Conservation (phyloP, 2,329 filamentous ascomycete species). For the Xylaria sp. region DNA sequence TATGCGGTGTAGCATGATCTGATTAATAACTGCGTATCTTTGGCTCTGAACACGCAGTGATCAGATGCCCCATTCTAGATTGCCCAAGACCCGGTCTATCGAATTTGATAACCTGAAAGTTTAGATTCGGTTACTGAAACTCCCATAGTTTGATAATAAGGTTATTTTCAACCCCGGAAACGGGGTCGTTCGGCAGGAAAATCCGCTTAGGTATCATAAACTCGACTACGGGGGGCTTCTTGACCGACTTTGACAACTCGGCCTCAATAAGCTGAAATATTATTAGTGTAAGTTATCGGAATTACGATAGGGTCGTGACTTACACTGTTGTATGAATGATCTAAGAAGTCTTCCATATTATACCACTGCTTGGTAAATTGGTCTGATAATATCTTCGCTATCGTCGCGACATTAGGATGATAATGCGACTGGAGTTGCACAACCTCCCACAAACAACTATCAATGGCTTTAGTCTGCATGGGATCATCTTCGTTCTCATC, state of each 20-base stretch:
- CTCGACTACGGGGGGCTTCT: constrained; percentile 86
- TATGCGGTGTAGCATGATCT: constrained; percentile 9
- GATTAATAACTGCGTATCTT: constrained; percentile 15
- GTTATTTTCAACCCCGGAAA: constrained; percentile 55
- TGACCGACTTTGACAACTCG: constrained; percentile 82
- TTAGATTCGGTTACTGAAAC: constrained; percentile 47
- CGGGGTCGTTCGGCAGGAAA: constrained; percentile 61
- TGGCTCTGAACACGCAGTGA: constrained; percentile 17
- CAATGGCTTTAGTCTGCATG: constrained; percentile 83
- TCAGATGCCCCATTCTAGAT: constrained; percentile 14
- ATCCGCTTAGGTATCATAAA: constrained; percentile 92
- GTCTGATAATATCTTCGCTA: constrained; percentile 91
- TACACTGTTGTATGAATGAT: constrained; percentile 87
- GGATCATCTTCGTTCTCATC: constrained; percentile 77
- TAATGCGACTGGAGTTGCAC: constrained; percentile 91
- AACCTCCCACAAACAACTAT: constrained; percentile 94
- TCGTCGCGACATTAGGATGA: constrained; percentile 93
- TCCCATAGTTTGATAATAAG: constrained; percentile 67
- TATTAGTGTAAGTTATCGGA: constrained; percentile 41
- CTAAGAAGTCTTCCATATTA: constrained; percentile 95
- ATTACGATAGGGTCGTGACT: constrained; percentile 43
- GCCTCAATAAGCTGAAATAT: constrained; percentile 73
- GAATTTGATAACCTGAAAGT: not conserved
- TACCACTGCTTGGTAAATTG: constrained; percentile 97
- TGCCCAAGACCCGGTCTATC: not conserved